Evolutionary conservation across 148 eudicot species (phyloP).

Genomic region (Vaccinium darrowii): DNA sequence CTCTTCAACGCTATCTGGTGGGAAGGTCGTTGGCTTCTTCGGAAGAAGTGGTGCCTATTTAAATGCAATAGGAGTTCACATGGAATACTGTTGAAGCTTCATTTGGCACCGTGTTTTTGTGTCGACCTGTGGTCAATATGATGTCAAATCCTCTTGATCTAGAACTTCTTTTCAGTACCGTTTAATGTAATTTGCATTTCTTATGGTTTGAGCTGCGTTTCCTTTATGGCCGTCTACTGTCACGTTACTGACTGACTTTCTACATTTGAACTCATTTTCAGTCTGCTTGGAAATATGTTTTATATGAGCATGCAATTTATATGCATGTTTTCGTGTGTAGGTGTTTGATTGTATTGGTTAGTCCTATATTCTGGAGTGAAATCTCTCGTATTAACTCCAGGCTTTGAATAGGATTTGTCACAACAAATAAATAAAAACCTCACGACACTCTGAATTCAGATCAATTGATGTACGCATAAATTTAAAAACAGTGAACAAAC

Average conservation of each 20-base stretch:
- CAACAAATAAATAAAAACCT: no score
- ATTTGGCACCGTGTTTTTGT: not conserved
- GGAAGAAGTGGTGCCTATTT: not conserved
- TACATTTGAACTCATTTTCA: not conserved
- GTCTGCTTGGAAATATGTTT: not conserved
- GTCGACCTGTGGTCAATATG: not conserved
- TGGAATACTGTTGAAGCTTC: no score
- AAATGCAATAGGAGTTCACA: no score
- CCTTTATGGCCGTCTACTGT: no score
- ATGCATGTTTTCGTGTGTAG: no score
- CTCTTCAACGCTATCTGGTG: not conserved
- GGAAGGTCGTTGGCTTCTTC: not conserved
- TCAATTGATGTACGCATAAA: no score
- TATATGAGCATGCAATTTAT: not conserved
- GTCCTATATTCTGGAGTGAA: not conserved
- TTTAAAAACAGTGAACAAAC: no score
- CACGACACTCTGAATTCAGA: no score
- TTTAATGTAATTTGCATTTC: no score
- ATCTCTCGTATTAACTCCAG: not conserved
- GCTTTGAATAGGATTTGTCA: not conserved
- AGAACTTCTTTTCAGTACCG: not conserved
- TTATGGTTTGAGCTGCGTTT: no score
- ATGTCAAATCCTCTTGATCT: not conserved
- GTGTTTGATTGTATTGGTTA: not conserved
- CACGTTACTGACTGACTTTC: no score